Evolutionary conservation across 2,329 filamentous ascomycete species (phyloP), one percentile per base, ranked within the genome.

Genomic region (Periconia macrospinosa): DNA sequence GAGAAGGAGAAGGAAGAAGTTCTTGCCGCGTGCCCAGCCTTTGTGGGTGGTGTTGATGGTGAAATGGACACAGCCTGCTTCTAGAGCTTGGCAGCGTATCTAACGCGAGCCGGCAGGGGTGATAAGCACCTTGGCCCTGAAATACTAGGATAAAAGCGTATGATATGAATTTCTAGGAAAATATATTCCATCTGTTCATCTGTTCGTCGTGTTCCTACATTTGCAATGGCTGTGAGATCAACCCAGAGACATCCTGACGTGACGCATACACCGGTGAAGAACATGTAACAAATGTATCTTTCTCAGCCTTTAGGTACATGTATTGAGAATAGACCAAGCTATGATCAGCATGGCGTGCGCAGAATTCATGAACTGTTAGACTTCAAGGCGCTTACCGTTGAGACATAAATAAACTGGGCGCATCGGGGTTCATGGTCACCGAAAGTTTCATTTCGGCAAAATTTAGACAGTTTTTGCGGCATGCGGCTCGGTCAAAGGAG

Each of bases 11-110:
- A 44, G 41, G 41, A 44, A 19, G 41, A 18, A 23, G 41, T 44
- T 23, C 41, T 44, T 23, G 41, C 41, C n/a, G 41, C 14, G n/a
- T 19, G 41, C 11, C 41, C 41, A 14, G 41, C 41, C 19, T 44
- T 44, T 19, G 41, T 44, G n/a, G 18, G 18, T 18, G 19, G 41
- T 23, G 41, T 44, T 23, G 41, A 44, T 44, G 41, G 41, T 44
- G 41, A 44, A 23, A 44, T 44, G 41, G 41, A 44, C 19, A 44
- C 41, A 18, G 41, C 41, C 19, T 44, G 41, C 41, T 44, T 44
- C 41, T 44, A 44, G n/a, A 23, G 41, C 37, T 41, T 41, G 37
- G 37, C 37, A 41, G 37, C 3, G 37, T 11, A 41, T 41, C 37
- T 41, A 41, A 41, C 17, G 37, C 37, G 6, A 6, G 37, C 37